Conservation (phyloP, 345 rosid species). For the Eucalyptus polyanthemos region DNA sequence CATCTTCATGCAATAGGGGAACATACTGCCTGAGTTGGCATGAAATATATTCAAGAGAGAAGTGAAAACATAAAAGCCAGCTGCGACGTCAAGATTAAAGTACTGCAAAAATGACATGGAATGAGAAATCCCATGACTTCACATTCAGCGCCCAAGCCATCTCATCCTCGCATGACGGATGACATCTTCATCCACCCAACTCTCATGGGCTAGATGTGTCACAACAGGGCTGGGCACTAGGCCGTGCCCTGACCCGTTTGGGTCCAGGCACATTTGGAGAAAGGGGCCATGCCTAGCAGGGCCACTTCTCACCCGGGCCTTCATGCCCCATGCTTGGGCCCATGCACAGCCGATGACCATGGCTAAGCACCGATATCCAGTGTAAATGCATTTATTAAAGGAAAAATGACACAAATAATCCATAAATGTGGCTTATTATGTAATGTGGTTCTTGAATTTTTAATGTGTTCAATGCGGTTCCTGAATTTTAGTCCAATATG, state of each 20-base stretch:
- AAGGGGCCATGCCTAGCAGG: background rate
- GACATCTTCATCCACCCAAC: background rate
- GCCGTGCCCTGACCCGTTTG: background rate
- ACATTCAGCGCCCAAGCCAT: background rate
- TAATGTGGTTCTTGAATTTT: no score
- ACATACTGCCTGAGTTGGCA: background rate
- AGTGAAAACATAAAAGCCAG: background rate
- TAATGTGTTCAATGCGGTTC: no score
- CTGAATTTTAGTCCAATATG: no score
- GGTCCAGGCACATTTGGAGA: background rate
- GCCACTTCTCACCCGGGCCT: background rate
- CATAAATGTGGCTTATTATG: no score
- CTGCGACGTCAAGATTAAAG: background rate
- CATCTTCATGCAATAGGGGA: background rate
- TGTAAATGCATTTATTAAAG: no score
- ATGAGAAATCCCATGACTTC: background rate
- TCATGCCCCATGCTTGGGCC: background rate
- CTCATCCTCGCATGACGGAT: background rate
- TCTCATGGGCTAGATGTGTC: background rate
- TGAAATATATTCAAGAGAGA: background rate
- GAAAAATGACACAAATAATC: background rate
- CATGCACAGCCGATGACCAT: background rate
- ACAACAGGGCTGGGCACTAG: background rate
- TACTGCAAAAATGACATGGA: background rate
- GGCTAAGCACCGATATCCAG: background rate